These are phyloP conservation scores for Discostella stelligeroides DNA, from an alignment of 108 stramenopile genomes.

Conservation along the genomic window DNA sequence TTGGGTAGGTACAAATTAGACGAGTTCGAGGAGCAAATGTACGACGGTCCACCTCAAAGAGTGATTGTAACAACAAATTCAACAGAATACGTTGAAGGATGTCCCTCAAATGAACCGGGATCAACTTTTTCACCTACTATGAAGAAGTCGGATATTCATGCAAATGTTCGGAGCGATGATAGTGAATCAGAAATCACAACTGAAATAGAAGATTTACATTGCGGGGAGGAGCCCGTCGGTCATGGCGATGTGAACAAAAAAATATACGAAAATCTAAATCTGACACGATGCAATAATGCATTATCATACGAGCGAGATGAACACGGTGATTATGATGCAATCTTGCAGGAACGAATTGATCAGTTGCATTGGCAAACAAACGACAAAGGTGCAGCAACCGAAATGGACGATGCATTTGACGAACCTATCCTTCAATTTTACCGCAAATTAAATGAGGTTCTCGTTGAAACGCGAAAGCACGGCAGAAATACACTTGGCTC, in stretches of 20 bases:
- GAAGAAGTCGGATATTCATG: background rate
- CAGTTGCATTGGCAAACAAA: constrained; percentile 4
- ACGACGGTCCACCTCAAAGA: constrained; percentile 33
- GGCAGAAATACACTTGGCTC: background rate
- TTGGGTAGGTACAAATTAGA: constrained; percentile 7
- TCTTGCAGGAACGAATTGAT: background rate
- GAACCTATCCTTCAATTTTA: constrained; percentile 52
- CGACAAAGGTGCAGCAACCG: constrained; percentile 20
- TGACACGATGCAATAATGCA: background rate
- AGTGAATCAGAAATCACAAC: constrained; percentile 49
- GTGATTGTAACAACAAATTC: constrained; percentile 29
- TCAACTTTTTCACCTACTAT: background rate
- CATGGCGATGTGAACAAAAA: constrained; percentile 8
- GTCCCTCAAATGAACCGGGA: no score
- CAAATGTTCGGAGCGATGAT: constrained; percentile 19
- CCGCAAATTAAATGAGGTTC: constrained; percentile 48
- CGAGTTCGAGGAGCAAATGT: background rate
- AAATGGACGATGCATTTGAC: constrained; percentile 30
- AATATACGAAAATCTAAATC: background rate
- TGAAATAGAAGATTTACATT: constrained; percentile 38
- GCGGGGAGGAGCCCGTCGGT: constrained; percentile 2
- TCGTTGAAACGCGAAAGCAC: constrained; percentile 36
- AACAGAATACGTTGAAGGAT: background rate
- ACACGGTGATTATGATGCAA: background rate
- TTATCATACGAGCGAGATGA: constrained; percentile 27